Percentiles rank a stretch among this genome's conserved stretches.
Evolutionary conservation across 2,329 filamentous ascomycete genomes (phyloP).

Genomic region (Canariomyces notabilis): DNA sequence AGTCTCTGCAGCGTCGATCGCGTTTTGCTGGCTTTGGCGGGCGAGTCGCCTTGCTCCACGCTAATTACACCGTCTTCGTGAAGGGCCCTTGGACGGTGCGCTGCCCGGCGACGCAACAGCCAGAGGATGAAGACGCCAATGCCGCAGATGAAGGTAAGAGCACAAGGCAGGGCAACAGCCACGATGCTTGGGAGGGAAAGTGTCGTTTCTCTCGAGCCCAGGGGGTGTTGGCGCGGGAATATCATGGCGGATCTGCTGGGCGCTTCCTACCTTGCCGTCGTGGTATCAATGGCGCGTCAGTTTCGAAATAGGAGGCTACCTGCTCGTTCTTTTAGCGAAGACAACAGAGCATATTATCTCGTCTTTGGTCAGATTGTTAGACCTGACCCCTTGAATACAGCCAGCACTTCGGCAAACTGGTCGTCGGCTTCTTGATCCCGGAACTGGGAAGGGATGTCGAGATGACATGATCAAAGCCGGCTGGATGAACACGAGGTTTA

Average conservation of each 20-base stretch:
- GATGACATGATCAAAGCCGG: neutral
- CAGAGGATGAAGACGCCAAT: constrained; percentile 41
- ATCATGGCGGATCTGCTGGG: neutral
- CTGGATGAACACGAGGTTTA: constrained; percentile 5
- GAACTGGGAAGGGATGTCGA: neutral
- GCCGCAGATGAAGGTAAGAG: constrained; percentile 39
- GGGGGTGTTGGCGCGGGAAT: neutral
- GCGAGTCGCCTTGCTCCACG: neutral
- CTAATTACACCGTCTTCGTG: neutral
- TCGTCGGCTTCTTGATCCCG: neutral
- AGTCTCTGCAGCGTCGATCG: constrained; percentile 8
- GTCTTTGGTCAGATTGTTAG: neutral
- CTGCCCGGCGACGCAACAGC: constrained; percentile 28
- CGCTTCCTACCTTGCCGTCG: neutral
- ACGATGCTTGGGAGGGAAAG: constrained; percentile 32
- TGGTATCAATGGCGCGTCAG: neutral
- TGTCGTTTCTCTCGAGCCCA: neutral
- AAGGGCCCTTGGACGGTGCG: neutral
- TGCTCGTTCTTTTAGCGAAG: neutral
- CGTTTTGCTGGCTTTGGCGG: neutral
- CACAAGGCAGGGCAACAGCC: constrained; percentile 45
- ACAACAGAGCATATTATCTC: neutral
- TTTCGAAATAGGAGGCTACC: neutral
- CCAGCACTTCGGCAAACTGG: neutral
- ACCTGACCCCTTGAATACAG: neutral